These are phyloP conservation scores for Vanrija pseudolonga DNA, from an alignment of 1,284 basidiomycete genomes.

Conservation along the genomic window DNA sequence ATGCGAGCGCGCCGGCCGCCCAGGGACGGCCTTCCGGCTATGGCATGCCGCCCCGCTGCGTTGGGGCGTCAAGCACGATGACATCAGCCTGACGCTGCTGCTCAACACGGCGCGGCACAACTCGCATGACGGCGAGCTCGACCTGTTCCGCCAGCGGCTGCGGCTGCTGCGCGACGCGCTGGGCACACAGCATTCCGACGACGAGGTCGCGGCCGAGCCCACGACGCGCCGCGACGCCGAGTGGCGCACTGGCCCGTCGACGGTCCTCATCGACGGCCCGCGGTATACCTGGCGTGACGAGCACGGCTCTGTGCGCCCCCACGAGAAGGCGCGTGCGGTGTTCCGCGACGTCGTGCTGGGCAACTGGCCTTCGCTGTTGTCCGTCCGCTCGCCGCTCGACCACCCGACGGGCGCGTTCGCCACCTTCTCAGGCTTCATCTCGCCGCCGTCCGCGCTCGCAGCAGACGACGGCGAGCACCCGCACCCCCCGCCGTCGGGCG, in stretches of 20 bases:
- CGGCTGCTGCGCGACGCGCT: constrained; percentile 26
- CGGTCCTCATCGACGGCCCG: constrained; percentile 3
- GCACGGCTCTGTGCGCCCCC: constrained; percentile 21
- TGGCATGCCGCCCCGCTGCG: constrained; percentile 33
- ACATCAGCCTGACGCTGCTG: constrained; percentile 27
- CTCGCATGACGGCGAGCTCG: constrained; percentile 5
- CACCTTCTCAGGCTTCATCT: constrained; percentile 18
- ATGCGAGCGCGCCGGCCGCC: constrained; percentile 13
- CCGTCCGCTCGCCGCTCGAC: constrained; percentile 30
- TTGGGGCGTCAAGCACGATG: constrained; percentile 34
- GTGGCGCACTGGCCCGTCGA: not conserved
- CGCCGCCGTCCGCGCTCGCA: not conserved
- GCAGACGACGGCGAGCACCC: not conserved
- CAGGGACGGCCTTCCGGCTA: constrained; percentile 33
- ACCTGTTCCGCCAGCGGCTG: constrained; percentile 20
- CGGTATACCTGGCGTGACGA: constrained; percentile 18
- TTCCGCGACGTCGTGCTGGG: constrained; percentile 32
- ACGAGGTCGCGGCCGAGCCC: not conserved
- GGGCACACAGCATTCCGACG: not conserved
- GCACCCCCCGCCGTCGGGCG: not conserved
- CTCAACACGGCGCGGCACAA: constrained; percentile 28
- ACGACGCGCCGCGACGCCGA: not conserved
- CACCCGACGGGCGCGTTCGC: constrained; percentile 12
- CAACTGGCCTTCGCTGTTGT: constrained; percentile 37
- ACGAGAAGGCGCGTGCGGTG: constrained; percentile 28